Conservation (phyloP, 768 basidiomycete species). For the Podaxis pistillaris region DNA sequence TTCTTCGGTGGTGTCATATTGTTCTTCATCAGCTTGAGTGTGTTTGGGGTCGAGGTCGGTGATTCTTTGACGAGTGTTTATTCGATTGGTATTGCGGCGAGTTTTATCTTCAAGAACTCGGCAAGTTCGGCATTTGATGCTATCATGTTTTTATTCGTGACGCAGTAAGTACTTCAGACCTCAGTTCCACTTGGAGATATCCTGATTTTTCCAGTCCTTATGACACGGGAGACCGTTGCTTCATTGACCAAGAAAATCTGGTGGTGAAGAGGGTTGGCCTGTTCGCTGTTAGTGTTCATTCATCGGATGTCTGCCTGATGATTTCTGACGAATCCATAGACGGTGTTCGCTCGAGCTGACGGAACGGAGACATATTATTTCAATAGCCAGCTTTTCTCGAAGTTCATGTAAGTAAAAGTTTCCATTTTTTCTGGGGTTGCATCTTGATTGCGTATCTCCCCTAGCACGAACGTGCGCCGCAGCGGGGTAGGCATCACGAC, state of each 20-base stretch:
- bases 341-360: conserved; percentile 68
- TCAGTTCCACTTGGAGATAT: conserved; percentile 3
- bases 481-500: conserved; percentile 48
- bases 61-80: conserved; percentile 71
- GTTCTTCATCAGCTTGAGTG: conserved; percentile 71
- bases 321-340: conserved; percentile 30
- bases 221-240: conserved; percentile 81
- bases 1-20: conserved; percentile 61
- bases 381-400: conserved; percentile 72
- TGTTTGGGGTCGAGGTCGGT: conserved; percentile 69
- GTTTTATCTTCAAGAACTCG: conserved; percentile 78
- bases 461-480: conserved; percentile 68
- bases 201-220: conserved; percentile 51
- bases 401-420: conserved; percentile 58
- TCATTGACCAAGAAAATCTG: conserved; percentile 68
- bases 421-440: background rate
- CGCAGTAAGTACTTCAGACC: conserved; percentile 54
- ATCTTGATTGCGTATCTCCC: conserved; percentile 2
- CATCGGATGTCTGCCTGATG: background rate
- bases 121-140: conserved; percentile 75
- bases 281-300: conserved; percentile 52
- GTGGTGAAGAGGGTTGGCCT: conserved; percentile 80
- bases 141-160: conserved; percentile 80
- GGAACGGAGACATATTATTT: conserved; percentile 82
- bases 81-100: conserved; percentile 67